Evolutionary conservation across 2,329 filamentous ascomycete genomes (phyloP).

Genomic region (Talaromyces islandicus): DNA sequence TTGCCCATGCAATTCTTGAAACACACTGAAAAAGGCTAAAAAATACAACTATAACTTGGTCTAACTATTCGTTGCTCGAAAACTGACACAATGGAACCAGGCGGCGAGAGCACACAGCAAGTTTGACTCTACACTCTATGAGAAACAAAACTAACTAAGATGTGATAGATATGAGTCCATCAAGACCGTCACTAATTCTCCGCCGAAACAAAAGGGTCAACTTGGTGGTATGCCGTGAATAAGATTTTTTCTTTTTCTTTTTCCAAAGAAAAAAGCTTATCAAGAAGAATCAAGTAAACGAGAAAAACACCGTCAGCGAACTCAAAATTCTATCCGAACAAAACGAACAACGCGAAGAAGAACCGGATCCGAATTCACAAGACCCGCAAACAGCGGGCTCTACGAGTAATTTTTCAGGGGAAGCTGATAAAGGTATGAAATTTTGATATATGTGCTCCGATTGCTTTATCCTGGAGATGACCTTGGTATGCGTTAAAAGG

Average conservation of each 20-base stretch:
- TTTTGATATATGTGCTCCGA: neutral
- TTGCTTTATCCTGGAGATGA: neutral
- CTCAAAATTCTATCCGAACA: conserved; percentile 19
- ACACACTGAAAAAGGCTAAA: neutral
- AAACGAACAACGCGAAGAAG: conserved; percentile 36
- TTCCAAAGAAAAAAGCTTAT: neutral
- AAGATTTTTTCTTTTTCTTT: too few species aligned
- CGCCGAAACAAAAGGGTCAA: conserved; percentile 52
- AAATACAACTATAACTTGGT: neutral
- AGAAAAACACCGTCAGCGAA: conserved; percentile 29
- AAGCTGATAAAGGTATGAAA: conserved; percentile 34
- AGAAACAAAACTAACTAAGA: neutral
- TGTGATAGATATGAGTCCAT: conserved; percentile 52
- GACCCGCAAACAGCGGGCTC: conserved; percentile 48
- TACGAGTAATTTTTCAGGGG: conserved; percentile 37
- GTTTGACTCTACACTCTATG: neutral
- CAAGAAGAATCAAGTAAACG: conserved; percentile 7
- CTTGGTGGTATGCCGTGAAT: conserved; percentile 45
- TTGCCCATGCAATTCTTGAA: neutral
- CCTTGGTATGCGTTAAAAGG: neutral
- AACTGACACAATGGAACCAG: conserved; percentile 3
- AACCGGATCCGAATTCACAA: conserved; percentile 49
- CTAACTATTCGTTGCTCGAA: neutral
- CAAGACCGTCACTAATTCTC: conserved; percentile 43
- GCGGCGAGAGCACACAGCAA: conserved; percentile 8